phyloP scores from a whole-genome alignment of 2,329 filamentous ascomycete species.

The Claviceps purpurea region DNA sequence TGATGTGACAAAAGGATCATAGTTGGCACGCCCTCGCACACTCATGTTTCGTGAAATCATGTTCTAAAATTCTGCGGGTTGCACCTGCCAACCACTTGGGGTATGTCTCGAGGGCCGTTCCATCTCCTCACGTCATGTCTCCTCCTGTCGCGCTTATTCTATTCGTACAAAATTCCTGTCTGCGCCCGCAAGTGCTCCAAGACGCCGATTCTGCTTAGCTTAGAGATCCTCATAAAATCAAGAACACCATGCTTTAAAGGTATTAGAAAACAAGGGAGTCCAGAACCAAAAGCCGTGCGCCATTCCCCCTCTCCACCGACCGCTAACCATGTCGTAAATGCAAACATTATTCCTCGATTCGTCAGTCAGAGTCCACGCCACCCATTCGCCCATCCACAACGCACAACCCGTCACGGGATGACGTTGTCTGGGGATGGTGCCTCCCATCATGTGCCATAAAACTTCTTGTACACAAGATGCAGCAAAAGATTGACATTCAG shows the following conservation, averaged over 20 bases:
- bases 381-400: background rate
- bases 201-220: background rate
- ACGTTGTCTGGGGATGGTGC: background rate
- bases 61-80: background rate
- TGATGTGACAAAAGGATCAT: too few relatives aligned
- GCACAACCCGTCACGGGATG: background rate
- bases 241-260: background rate
- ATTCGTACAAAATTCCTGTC: background rate
- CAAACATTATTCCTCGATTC: background rate
- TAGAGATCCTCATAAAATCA: background rate
- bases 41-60: background rate
- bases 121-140: background rate
- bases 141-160: background rate
- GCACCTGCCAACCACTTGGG: background rate
- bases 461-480: constrained; percentile 98
- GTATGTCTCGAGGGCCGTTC: background rate
- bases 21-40: background rate
- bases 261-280: background rate
- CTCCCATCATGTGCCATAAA: constrained; percentile 53
- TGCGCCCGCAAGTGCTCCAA: background rate
- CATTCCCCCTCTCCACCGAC: background rate
- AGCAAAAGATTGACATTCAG: constrained; percentile 94
- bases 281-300: constrained; percentile 3
- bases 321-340: constrained; percentile 1
- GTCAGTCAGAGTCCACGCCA: background rate